Base-by-base conservation (phyloP, 2,329 filamentous ascomycete genomes). In the Fusarium bactridioides region DNA sequence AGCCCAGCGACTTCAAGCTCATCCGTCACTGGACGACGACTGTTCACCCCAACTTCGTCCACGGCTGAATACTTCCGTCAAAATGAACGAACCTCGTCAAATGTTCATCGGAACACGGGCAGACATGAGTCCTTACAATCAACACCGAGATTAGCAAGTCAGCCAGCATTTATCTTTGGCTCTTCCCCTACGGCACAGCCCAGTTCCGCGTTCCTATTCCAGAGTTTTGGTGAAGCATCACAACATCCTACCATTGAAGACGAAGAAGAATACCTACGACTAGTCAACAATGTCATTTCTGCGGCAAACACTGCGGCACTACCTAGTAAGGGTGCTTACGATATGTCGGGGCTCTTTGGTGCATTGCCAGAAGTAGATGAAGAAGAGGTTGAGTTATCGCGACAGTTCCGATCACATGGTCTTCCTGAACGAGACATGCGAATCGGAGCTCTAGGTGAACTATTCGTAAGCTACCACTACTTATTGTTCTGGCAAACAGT, bases 381-480 rank as follows among this genome's bases (percentile, higher is more conserved):
- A 9, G 63, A 64, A 7, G 69, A 62, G 0, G 5, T 50, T 19
- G 57, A 70, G 16, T 23, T 64, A 21, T 65, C 56, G 5, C 65
- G 56, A n/a, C 57, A 47, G 3, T 70, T 74, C 27, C 44, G 53
- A 1, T 66, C 64, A 0, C 53, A 61, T 13, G 43, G 40, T 1
- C 66, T 55, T 2, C 53, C 53, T n/a, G 70, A 76, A 29, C 51
- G 70, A 15, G 70, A 74, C 0, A 67, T 71, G 58, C 73, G 68
- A 21, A 59, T 76, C 2, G 70, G 74, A 1, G 75, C 72, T 31
- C 43, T 73, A 0, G 75, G 75, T 15, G 75, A 77, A n/a, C 44
- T 77, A 10, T 75, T 69, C 4, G 75, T 72, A 62, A 57, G 64
- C 45, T 13, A 4, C 11, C 12, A 7, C 4, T 50, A 23, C 16